These are phyloP conservation scores for Botrytis hyacinthi DNA, from an alignment of 2,329 filamentous ascomycete species.

Conservation along the genomic window DNA sequence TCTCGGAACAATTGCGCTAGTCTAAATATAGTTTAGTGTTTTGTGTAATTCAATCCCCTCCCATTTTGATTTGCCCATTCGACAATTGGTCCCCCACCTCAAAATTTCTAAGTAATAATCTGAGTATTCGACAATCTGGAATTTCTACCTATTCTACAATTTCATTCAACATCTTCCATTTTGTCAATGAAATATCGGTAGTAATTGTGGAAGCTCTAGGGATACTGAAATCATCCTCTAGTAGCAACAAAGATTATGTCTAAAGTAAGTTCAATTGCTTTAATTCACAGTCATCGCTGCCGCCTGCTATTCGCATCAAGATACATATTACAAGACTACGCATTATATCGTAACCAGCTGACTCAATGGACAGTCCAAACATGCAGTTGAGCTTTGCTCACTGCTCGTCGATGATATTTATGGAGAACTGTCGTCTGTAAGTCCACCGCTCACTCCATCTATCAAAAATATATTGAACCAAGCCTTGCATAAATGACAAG, in stretches of 20 bases:
- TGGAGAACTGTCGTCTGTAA: slow-evolving; percentile 87
- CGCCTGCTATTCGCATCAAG: slow-evolving; percentile 30
- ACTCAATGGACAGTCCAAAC: slow-evolving; percentile 55
- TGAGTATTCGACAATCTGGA: slow-evolving; percentile 12
- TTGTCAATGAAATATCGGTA: slow-evolving; percentile 53
- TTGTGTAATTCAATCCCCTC: slow-evolving; percentile 8
- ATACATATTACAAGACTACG: neutral
- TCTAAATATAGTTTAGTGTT: neutral
- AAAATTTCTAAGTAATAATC: slow-evolving; percentile 20
- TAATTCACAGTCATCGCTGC: slow-evolving; percentile 22
- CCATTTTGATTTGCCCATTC: slow-evolving; percentile 15
- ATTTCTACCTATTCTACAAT: slow-evolving; percentile 9
- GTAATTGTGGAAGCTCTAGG: slow-evolving; percentile 71
- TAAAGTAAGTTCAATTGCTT: slow-evolving; percentile 48
- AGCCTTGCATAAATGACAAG: slow-evolving; percentile 20
- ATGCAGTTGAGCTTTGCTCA: slow-evolving; percentile 82
- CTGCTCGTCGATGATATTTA: slow-evolving; percentile 86
- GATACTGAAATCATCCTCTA: slow-evolving; percentile 75
- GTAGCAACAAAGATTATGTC: slow-evolving; percentile 56
- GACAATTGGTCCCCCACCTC: slow-evolving; percentile 18
- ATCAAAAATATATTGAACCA: neutral
- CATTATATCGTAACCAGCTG: neutral
- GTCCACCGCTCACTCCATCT: slow-evolving; percentile 39
- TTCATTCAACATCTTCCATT: neutral
- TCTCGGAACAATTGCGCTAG: slow-evolving; percentile 22